phyloP scores from a whole-genome alignment of 139 green algal genomes.

The Picochlorum sp. region DNA sequence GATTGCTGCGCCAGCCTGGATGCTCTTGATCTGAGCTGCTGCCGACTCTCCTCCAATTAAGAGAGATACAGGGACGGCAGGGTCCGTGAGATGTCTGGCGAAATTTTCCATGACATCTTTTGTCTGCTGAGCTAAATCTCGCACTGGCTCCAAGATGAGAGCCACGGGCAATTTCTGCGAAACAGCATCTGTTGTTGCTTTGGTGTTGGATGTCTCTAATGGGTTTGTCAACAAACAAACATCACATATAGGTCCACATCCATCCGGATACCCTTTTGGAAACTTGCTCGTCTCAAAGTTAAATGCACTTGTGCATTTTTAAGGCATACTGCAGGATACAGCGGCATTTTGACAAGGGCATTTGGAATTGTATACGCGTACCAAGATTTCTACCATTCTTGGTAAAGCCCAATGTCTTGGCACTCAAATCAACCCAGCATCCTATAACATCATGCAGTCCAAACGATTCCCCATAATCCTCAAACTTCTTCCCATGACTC shows the following conservation, averaged over 20 bases:
- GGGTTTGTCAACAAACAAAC: conserved; percentile 29
- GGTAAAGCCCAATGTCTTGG: conserved; percentile 38
- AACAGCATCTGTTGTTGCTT: conserved; percentile 1
- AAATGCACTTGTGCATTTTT: conserved; percentile 67
- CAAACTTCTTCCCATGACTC: conserved; percentile 49
- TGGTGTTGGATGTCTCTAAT: conserved; percentile 5
- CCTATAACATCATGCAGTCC: conserved; percentile 51
- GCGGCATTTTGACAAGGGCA: conserved; percentile 30
- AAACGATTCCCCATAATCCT: conserved; percentile 61
- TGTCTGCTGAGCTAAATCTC: conserved; percentile 80
- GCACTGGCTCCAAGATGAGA: conserved; percentile 67
- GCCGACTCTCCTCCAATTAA: conserved; percentile 55
- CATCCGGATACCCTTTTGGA: neutral
- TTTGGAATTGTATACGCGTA: conserved; percentile 45
- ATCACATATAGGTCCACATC: conserved; percentile 7
- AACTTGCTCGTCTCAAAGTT: conserved; percentile 49
- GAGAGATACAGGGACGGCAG: conserved; percentile 38
- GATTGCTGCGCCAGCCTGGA: conserved; percentile 59
- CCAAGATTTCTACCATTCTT: conserved; percentile 55
- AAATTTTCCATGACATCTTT: conserved; percentile 44
- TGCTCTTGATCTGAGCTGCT: conserved; percentile 20
- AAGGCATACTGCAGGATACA: conserved; percentile 66
- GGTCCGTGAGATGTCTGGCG: conserved; percentile 37
- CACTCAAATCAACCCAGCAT: conserved; percentile 47
- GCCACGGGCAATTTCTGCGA: conserved; percentile 37